A percentile compares a stretch with the other conserved stretches of the same genome.
Conservation (phyloP, 345 rosid genomes). For the Ceriops decandra region DNA sequence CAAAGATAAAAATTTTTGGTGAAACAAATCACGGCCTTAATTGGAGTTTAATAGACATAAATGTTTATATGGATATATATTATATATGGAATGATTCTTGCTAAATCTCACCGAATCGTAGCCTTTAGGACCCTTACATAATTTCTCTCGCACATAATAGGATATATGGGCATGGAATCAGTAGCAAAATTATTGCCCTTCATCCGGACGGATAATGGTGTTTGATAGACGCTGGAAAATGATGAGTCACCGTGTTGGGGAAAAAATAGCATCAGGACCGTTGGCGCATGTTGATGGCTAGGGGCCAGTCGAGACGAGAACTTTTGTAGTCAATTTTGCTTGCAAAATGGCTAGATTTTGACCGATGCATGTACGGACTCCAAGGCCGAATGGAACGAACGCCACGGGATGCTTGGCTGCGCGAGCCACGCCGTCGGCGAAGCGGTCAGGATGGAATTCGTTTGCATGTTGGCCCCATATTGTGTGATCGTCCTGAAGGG, state of each 20-base stretch:
- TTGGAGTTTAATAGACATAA: not conserved
- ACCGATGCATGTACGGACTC: conserved; percentile 63
- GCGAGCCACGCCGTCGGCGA: conserved; percentile 52
- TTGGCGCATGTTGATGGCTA: conserved; percentile 50
- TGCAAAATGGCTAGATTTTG: conserved; percentile 58
- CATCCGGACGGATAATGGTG: conserved; percentile 13
- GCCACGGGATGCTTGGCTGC: conserved; percentile 55
- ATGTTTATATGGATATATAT: too few species aligned
- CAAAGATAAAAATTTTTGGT: conserved; percentile 1
- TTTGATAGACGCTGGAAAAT: conserved; percentile 39
- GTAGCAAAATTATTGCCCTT: conserved; percentile 3
- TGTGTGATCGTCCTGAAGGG: conserved; percentile 49
- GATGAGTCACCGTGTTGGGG: conserved; percentile 60
- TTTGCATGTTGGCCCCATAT: conserved; percentile 61
- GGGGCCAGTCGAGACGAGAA: conserved; percentile 41
- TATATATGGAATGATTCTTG: too few species aligned
- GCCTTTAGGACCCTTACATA: too few species aligned
- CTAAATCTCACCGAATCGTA: too few species aligned
- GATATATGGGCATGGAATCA: not conserved
- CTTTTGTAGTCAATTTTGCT: conserved; percentile 47
- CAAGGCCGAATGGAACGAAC: conserved; percentile 56
- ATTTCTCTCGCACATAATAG: not conserved
- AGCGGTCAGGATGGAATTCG: conserved; percentile 68
- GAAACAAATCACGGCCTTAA: conserved; percentile 2
- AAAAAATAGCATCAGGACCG: conserved; percentile 39